Evolutionary conservation across 768 basidiomycete species (phyloP), one percentile per base, ranked within the genome.

Genomic region (Auricularia sp.): DNA sequence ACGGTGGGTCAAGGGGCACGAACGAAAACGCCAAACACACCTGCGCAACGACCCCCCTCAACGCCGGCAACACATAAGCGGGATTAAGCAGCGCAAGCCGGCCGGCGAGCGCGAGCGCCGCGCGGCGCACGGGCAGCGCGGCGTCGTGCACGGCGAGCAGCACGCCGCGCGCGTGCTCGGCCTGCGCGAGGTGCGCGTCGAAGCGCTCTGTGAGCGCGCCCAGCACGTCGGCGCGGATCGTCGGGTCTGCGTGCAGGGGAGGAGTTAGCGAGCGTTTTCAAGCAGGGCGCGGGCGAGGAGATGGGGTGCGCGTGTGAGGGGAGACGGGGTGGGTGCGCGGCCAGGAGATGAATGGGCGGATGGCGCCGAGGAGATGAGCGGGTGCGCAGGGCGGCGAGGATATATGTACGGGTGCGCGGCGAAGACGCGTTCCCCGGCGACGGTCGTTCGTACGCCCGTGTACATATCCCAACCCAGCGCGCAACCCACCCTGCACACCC

Each of bases 131-230:
- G 62, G 90, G 88, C 75, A 95, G 98, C 7, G 90, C 88, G 72
- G 98, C 97, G 71, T 99, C 97, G 71, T 98, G 98, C 59, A 98
- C 81, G 0, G 95, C 97, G 68, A 98, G 93, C 78, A 98, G 98
- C 16, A 99, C 79, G 13, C 92, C 95, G 14, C 95, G 85, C 21
- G 98, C 94, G 72, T 98, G 95, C 76, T 98, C 97, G 0, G 96
- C 94, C 75, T 98, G 97, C 1, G 97, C 92, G 21, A 99, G 83
- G 73, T 98, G 95, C 67, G 93, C 91, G 73, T 99, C 97, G 69
- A 99, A 98, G 29, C 92, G 86, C 67, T 94, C 89, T 71, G 96
- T 92, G 42, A 99, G 80, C 2, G 88, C 87, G 1, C 85, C 83
- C 29, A 99, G 81, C 0, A 98, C 96, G 0, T 89, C 88, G 67